Evolutionary conservation across 148 eudicot genomes (phyloP).

Genomic region (Chenopodium berlandieri): DNA sequence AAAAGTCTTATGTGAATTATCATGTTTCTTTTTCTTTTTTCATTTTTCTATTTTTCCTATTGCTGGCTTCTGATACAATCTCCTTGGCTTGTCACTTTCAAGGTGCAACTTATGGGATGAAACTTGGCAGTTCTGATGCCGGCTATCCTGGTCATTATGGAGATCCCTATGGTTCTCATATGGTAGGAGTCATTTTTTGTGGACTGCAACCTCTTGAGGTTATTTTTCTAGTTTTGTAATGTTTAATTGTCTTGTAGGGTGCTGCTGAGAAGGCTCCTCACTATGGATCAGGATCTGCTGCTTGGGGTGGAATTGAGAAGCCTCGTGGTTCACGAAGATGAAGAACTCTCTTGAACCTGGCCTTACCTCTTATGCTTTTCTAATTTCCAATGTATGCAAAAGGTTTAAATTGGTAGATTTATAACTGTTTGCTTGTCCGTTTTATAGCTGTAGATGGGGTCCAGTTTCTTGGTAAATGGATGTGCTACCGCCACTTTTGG

Average conservation of each 20-base stretch:
- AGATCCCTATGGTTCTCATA: conserved; percentile 62
- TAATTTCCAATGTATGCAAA: conserved; percentile 36
- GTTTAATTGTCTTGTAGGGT: conserved; percentile 48
- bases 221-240: conserved; percentile 12
- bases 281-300: conserved; percentile 75
- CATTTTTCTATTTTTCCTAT: neutral
- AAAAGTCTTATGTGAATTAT: neutral
- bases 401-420: conserved; percentile 43
- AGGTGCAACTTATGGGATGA: conserved; percentile 76
- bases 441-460: conserved; percentile 29
- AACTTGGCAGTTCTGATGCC: conserved; percentile 49
- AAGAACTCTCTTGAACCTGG: conserved; percentile 27
- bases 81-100: conserved; percentile 22
- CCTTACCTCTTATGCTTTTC: conserved; percentile 25
- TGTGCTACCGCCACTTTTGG: conserved; percentile 27
- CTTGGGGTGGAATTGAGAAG: conserved; percentile 75
- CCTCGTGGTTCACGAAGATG: conserved; percentile 62
- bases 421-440: conserved; percentile 30
- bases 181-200: conserved; percentile 47
- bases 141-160: conserved; percentile 65
- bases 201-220: neutral
- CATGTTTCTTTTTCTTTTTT: neutral
- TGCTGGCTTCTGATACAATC: conserved; percentile 20
- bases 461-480: conserved; percentile 29
- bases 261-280: conserved; percentile 65